Conservation (phyloP, 1,284 basidiomycete genomes). For the Cryptococcus amylolentus region DNA sequence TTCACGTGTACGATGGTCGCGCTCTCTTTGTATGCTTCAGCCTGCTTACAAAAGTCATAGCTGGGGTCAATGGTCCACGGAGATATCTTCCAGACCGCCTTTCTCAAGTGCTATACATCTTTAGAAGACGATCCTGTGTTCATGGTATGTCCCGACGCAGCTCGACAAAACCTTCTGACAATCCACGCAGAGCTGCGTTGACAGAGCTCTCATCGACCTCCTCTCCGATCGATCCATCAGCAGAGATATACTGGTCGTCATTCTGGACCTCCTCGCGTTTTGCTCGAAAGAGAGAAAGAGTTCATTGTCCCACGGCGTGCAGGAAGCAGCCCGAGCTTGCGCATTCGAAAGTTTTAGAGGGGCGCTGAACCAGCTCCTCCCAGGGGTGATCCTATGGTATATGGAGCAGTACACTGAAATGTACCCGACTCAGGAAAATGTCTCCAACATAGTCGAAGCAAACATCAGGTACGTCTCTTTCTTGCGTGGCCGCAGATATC, state of each 20-base stretch:
- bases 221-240: slow-evolving; percentile 17
- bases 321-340: slow-evolving; percentile 26
- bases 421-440: slow-evolving; percentile 22
- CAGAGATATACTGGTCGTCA: slow-evolving; percentile 20
- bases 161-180: not conserved
- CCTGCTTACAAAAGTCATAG: slow-evolving; percentile 7
- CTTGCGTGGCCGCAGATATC: not conserved
- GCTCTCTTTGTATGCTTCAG: not conserved
- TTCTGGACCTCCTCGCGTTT: slow-evolving; percentile 34
- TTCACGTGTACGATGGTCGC: slow-evolving; percentile 21
- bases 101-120: slow-evolving; percentile 31
- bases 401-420: slow-evolving; percentile 27
- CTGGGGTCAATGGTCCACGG: slow-evolving; percentile 29
- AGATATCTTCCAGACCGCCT: slow-evolving; percentile 37
- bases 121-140: slow-evolving; percentile 23
- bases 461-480: slow-evolving; percentile 28
- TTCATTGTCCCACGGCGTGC: slow-evolving; percentile 13
- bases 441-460: slow-evolving; percentile 29
- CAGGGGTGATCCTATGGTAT: slow-evolving; percentile 37
- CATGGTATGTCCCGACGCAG: slow-evolving; percentile 17
- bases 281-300: slow-evolving; percentile 26
- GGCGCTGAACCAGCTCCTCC: slow-evolving; percentile 27
- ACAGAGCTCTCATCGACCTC: slow-evolving; percentile 21
- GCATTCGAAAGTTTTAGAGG: slow-evolving; percentile 26
- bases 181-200: slow-evolving; percentile 19